Percentiles rank a stretch among this genome's conserved stretches.
phyloP scores from a whole-genome alignment of 2,329 filamentous ascomycete genomes.

The Pseudofabraea citricarpa region DNA sequence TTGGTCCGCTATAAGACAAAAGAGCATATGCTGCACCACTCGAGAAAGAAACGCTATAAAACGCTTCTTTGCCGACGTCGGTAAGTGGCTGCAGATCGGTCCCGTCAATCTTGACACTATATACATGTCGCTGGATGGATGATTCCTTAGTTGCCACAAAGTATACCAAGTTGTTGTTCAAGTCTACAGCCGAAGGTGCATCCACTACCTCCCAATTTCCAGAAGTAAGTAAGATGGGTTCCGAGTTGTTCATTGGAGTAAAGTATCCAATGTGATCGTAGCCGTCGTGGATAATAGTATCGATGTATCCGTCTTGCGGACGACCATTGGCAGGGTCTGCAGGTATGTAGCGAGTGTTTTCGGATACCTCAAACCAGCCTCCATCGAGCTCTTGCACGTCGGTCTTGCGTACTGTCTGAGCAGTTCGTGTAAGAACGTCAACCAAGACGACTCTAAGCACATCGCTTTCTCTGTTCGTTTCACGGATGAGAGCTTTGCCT shows the following conservation, averaged over 20 bases:
- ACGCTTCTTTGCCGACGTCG: slow-evolving; percentile 67
- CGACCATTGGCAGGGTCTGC: slow-evolving; percentile 74
- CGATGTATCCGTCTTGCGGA: slow-evolving; percentile 83
- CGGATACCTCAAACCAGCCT: slow-evolving; percentile 94
- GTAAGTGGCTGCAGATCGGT: slow-evolving; percentile 69
- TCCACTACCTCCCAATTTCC: slow-evolving; percentile 90
- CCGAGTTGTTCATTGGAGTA: slow-evolving; percentile 73
- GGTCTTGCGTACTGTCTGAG: slow-evolving; percentile 72
- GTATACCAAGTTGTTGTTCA: slow-evolving; percentile 84
- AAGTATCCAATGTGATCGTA: slow-evolving; percentile 94
- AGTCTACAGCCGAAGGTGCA: slow-evolving; percentile 78
- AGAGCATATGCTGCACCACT: slow-evolving; percentile 75
- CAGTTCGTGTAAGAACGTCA: slow-evolving; percentile 68
- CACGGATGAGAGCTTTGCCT: slow-evolving; percentile 76
- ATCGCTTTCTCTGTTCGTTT: slow-evolving; percentile 93
- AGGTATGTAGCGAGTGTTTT: slow-evolving; percentile 80
- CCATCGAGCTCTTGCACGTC: slow-evolving; percentile 84
- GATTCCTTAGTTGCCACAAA: slow-evolving; percentile 84
- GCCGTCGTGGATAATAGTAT: slow-evolving; percentile 80
- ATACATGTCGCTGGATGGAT: slow-evolving; percentile 86
- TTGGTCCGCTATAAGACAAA: slow-evolving; percentile 79
- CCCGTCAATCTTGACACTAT: slow-evolving; percentile 82
- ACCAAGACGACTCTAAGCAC: slow-evolving; percentile 83
- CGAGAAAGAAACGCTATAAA: slow-evolving; percentile 82
- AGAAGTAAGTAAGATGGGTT: slow-evolving; percentile 81